A percentile compares a stretch with the other conserved stretches of the same genome.
Conservation (phyloP, 2,329 filamentous ascomycete species). For the Massarina eburnea region DNA sequence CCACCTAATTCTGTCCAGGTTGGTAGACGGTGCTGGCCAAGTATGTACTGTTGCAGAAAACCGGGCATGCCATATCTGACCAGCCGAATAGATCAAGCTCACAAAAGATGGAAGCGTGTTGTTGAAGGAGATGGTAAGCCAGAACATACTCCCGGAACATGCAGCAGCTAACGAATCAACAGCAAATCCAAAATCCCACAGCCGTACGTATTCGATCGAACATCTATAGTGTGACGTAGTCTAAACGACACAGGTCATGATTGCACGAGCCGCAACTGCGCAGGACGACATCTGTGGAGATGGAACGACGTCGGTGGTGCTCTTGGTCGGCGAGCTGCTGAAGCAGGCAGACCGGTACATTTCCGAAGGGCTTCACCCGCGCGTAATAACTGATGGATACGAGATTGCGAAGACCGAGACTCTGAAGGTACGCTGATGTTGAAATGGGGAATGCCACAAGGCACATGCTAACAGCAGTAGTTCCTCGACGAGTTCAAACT, state of each 20-base stretch:
- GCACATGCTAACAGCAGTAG: constrained; percentile 46
- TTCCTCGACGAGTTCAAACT: constrained; percentile 96
- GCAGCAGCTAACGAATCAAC: constrained; percentile 33
- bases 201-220: constrained; percentile 61
- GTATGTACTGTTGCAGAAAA: constrained; percentile 41
- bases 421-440: constrained; percentile 67
- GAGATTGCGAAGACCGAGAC: constrained; percentile 94
- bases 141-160: not conserved
- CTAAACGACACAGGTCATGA: constrained; percentile 58
- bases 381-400: constrained; percentile 96
- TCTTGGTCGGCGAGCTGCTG: constrained; percentile 92
- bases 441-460: not conserved
- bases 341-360: constrained; percentile 98
- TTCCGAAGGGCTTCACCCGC: constrained; percentile 91
- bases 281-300: constrained; percentile 99
- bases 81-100: constrained; percentile 76
- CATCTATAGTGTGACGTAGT: constrained; percentile 4
- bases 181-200: constrained; percentile 97
- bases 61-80: constrained; percentile 19
- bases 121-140: constrained; percentile 63
- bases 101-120: constrained; percentile 97
- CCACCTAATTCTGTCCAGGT: constrained; percentile 46
- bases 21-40: constrained; percentile 64
- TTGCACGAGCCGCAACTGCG: constrained; percentile 82
- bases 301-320: constrained; percentile 93